phyloP scores from a whole-genome alignment of 441 rosid species.

The Populus trichocarpa region DNA sequence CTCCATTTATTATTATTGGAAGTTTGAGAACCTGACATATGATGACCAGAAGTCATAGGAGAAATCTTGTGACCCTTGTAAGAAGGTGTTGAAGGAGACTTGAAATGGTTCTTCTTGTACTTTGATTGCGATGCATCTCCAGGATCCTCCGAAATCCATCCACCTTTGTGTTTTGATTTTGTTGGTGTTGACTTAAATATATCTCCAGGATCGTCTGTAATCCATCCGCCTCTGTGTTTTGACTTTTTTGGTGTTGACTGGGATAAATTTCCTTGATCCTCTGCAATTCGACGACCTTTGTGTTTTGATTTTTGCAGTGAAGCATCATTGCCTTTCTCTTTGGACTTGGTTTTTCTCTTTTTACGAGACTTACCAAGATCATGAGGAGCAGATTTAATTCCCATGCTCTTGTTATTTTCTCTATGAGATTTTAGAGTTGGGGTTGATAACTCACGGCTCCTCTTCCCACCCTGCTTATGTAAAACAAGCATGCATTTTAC shows the following conservation, averaged over 20 bases:
- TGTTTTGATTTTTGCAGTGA: constrained; percentile 25
- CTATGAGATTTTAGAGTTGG: constrained; percentile 28
- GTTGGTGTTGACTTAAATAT: constrained; percentile 22
- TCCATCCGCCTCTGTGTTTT: constrained; percentile 62
- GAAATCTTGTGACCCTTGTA: constrained; percentile 21
- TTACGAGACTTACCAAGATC: constrained; percentile 40
- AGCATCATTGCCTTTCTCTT: constrained; percentile 26
- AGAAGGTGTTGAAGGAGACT: constrained; percentile 39
- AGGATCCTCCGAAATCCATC: constrained; percentile 51
- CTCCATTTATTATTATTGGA: constrained; percentile 14
- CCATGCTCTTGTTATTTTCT: constrained; percentile 30
- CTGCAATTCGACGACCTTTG: background rate
- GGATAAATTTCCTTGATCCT: background rate
- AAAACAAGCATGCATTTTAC: background rate
- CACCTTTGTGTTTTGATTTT: constrained; percentile 51
- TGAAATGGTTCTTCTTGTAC: constrained; percentile 30
- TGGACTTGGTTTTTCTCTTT: constrained; percentile 41
- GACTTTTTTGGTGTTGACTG: constrained; percentile 33
- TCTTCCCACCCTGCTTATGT: constrained; percentile 42
- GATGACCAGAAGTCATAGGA: constrained; percentile 17
- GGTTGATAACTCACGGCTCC: constrained; percentile 40
- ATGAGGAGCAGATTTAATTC: constrained; percentile 46
- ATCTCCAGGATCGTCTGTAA: constrained; percentile 28
- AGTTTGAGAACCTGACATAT: constrained; percentile 21
- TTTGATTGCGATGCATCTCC: constrained; percentile 36